phyloP scores from a whole-genome alignment of 2,329 filamentous ascomycete species.

The Pseudonectria buxi region DNA sequence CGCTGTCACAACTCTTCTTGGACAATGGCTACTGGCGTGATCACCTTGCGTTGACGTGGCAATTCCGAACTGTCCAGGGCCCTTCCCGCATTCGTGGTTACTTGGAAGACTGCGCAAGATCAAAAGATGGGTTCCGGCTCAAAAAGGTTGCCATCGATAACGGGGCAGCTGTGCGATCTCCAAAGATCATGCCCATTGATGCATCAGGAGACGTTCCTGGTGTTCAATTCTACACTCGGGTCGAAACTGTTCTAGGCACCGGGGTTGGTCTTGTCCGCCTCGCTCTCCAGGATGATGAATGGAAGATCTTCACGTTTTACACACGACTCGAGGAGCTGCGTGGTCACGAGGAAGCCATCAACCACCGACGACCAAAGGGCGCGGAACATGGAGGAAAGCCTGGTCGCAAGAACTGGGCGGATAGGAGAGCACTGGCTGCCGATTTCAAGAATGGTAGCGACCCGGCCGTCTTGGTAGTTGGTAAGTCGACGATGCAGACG shows the following conservation, averaged over 20 bases:
- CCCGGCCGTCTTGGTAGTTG: slow-evolving; percentile 55
- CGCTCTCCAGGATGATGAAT: slow-evolving; percentile 34
- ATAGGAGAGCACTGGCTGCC: slow-evolving; percentile 40
- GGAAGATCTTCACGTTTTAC: slow-evolving; percentile 60
- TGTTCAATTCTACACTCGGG: slow-evolving; percentile 49
- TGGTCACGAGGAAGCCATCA: slow-evolving; percentile 44
- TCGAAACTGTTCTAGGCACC: slow-evolving; percentile 46
- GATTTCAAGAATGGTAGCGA: slow-evolving; percentile 41
- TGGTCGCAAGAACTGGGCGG: slow-evolving; percentile 53
- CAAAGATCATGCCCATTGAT: slow-evolving; percentile 42
- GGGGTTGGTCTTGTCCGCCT: slow-evolving; percentile 53
- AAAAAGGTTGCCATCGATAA: slow-evolving; percentile 39
- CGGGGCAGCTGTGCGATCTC: slow-evolving; percentile 36
- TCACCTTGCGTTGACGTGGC: slow-evolving; percentile 48
- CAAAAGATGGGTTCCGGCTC: slow-evolving; percentile 31
- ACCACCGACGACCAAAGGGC: slow-evolving; percentile 44
- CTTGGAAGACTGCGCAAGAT: slow-evolving; percentile 21
- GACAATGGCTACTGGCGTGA: slow-evolving; percentile 49
- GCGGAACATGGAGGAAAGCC: slow-evolving; percentile 47
- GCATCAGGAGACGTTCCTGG: slow-evolving; percentile 40
- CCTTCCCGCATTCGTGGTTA: slow-evolving; percentile 31
- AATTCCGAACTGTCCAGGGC: slow-evolving; percentile 41
- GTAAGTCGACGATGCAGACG: slow-evolving; percentile 30
- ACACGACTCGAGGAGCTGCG: slow-evolving; percentile 50
- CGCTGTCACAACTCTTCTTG: slow-evolving; percentile 33